Evolutionary conservation across 1,284 basidiomycete species (phyloP).

Genomic region (Heterobasidion parviporum): DNA sequence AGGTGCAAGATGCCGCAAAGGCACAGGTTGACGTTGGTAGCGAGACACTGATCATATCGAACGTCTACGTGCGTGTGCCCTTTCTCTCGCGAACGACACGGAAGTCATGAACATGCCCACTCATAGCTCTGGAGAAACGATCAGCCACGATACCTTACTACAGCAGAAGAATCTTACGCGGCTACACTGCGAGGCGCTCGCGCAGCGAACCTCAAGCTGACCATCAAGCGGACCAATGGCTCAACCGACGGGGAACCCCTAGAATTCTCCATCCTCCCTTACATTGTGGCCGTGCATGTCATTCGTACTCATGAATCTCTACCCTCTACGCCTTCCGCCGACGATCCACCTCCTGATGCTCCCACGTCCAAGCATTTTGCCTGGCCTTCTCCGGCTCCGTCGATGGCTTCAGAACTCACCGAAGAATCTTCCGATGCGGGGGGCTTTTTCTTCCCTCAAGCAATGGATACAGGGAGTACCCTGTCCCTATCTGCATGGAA

Average conservation of each 20-base stretch:
- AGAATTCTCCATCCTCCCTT: conserved; percentile 1
- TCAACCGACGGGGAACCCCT: conserved; percentile 1
- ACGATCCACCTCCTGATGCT: background rate
- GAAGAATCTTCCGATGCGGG: conserved; percentile 1
- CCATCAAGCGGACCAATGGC: background rate
- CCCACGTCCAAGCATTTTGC: conserved; percentile 5
- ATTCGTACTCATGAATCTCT: background rate
- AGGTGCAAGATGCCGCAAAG: conserved; percentile 1
- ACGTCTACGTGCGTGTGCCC: conserved; percentile 4
- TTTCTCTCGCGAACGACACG: background rate
- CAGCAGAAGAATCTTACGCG: background rate
- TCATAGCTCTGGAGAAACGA: conserved; percentile 6
- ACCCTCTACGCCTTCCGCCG: background rate
- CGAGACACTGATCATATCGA: conserved; percentile 3
- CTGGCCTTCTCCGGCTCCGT: conserved; percentile 4
- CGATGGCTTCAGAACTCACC: conserved; percentile 1
- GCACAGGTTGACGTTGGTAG: conserved; percentile 7
- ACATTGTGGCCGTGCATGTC: conserved; percentile 2
- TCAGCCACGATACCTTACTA: conserved; percentile 1
- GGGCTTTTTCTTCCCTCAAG: conserved; percentile 3
- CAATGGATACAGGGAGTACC: background rate
- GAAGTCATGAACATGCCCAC: background rate
- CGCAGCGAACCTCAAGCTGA: conserved; percentile 1
- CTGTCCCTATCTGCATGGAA: conserved; percentile 4
- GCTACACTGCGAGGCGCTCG: background rate